These are phyloP conservation scores for Microbotryum intermedium DNA, from an alignment of 1,284 basidiomycete species.

Conservation along the genomic window DNA sequence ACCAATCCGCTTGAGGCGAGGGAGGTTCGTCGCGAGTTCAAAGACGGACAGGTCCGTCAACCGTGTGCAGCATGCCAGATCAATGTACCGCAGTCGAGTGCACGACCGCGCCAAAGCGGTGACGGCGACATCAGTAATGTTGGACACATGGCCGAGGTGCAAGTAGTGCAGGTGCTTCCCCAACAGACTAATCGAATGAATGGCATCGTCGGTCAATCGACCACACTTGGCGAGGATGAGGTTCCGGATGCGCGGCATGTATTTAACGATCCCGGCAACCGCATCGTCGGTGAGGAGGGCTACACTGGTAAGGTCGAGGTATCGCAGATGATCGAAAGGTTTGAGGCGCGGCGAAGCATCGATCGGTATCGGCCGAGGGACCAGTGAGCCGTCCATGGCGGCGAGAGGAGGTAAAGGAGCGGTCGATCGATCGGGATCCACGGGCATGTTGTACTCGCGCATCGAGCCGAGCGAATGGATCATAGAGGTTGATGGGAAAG, in stretches of 20 bases:
- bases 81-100: slow-evolving; percentile 89
- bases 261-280: slow-evolving; percentile 77
- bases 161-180: slow-evolving; percentile 91
- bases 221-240: slow-evolving; percentile 87
- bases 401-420: background rate
- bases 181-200: slow-evolving; percentile 76
- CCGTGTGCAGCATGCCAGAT: slow-evolving; percentile 87
- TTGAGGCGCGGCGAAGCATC: slow-evolving; percentile 32
- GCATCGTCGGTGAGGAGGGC: slow-evolving; percentile 74
- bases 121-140: slow-evolving; percentile 85
- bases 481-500: slow-evolving; percentile 54
- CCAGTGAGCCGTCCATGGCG: slow-evolving; percentile 10
- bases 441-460: slow-evolving; percentile 1
- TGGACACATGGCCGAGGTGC: slow-evolving; percentile 82
- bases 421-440: slow-evolving; percentile 1
- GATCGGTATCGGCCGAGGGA: slow-evolving; percentile 9
- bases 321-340: slow-evolving; percentile 69
- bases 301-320: slow-evolving; percentile 84
- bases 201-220: slow-evolving; percentile 71
- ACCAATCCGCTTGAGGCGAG: slow-evolving; percentile 87
- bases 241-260: slow-evolving; percentile 83
- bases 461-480: slow-evolving; percentile 10
- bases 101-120: slow-evolving; percentile 75
- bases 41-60: slow-evolving; percentile 91
- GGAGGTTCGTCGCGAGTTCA: slow-evolving; percentile 71